These are phyloP conservation scores for Epichloe hybrida DNA, from an alignment of 2,329 filamentous ascomycete species.

Conservation along the genomic window DNA sequence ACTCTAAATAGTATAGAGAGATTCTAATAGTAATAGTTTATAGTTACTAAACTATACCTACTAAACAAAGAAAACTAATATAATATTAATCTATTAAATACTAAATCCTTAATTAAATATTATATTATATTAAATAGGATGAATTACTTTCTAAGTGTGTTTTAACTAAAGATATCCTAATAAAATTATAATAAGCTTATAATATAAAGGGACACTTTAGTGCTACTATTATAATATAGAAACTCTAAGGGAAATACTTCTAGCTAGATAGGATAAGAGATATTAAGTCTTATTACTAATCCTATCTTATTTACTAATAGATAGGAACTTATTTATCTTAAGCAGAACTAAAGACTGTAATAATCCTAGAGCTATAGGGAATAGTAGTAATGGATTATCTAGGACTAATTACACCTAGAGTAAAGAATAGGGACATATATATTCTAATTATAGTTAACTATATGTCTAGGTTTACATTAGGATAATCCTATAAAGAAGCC, in stretches of 20 bases:
- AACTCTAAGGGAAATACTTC: not conserved
- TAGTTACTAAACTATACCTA: not conserved
- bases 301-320: not conserved
- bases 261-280: not conserved
- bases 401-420: not conserved
- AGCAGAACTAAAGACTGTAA: not conserved
- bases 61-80: not conserved
- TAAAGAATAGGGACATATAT: not conserved
- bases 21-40: not conserved
- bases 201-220: not conserved
- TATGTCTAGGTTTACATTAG: not conserved
- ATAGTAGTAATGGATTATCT: not conserved
- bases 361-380: not conserved
- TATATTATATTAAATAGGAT: too few species aligned
- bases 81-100: not conserved
- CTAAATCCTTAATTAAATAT: not conserved
- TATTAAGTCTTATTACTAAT: not conserved
- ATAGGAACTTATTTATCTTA: not conserved
- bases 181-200: too few species aligned
- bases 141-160: too few species aligned
- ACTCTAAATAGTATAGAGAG: not conserved
- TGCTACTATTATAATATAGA: not conserved
- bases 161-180: too few species aligned
- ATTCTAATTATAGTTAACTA: not conserved
- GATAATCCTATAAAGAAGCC: not conserved